A percentile compares a stretch with the other conserved stretches of the same genome.
Evolutionary conservation across 495 filamentous ascomycete species (phyloP).

Genomic region (Podospora fimiseda): DNA sequence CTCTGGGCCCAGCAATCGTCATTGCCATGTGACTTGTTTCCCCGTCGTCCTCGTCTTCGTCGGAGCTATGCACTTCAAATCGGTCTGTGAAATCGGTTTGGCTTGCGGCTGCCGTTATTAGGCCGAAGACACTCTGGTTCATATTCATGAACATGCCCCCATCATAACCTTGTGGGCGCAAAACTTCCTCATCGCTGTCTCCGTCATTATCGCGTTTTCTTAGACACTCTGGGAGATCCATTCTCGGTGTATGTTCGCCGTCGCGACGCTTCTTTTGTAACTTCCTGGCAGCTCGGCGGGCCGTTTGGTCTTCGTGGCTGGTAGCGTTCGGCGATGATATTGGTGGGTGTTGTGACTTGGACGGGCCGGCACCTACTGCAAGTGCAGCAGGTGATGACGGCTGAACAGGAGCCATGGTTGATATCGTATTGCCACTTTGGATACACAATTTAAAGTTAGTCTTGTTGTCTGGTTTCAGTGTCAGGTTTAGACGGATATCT

Average conservation of each 20-base stretch:
- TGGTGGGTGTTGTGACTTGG: conserved; percentile 17
- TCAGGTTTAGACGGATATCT: neutral
- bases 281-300: conserved; percentile 40
- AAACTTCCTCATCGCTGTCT: conserved; percentile 61
- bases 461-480: neutral
- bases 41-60: conserved; percentile 52
- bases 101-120: conserved; percentile 87
- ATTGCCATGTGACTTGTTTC: conserved; percentile 20
- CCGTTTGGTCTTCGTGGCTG: conserved; percentile 19
- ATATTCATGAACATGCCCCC: conserved; percentile 57
- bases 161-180: conserved; percentile 52
- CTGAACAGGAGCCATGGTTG: neutral
- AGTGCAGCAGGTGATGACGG: neutral
- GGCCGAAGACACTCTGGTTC: conserved; percentile 91
- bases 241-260: conserved; percentile 50
- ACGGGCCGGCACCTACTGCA: neutral
- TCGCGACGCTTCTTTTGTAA: conserved; percentile 53
- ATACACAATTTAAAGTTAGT: neutral
- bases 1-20: conserved; percentile 20
- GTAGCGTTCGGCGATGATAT: conserved; percentile 9
- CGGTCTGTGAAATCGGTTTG: conserved; percentile 70
- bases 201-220: conserved; percentile 60
- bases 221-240: conserved; percentile 73
- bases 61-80: conserved; percentile 75
- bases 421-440: neutral